Evolutionary conservation across 805 yeast genomes (phyloP), one percentile per base, ranked within the genome.

Genomic region (Teunomyces stri): DNA sequence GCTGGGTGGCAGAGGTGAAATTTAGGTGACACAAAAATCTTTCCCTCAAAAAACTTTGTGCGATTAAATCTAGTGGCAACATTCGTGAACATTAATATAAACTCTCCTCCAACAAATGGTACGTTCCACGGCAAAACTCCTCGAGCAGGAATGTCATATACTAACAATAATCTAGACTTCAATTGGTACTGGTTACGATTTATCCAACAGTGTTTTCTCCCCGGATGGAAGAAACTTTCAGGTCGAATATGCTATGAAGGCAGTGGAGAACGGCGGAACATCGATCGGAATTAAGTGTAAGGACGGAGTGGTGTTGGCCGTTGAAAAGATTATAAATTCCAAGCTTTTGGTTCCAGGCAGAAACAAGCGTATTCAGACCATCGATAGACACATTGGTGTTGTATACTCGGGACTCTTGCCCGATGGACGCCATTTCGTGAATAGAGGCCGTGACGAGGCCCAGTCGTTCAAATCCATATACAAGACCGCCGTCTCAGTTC

Each of bases 171-270:
- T 29, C 10, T 39, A 51, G 92, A 87, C 98, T 34, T 94, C 99
- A 41, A 91, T 94, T 59, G 99, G 99, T 59, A 94, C 99, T 25
- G 99, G 99, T 15, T 94, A 94, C 82, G 99, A 94, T 78, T 84
- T 94, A 63, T 89, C 97, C 29, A 94, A 94, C 75, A 85, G 96
- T 72, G 97, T 92, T 52, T 94, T 94, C 73, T 83, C 89, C 47
- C 92, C 92, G 68, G 96, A 89, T 65, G 96, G 96, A 35, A 80
- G 96, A 73, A 89, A 88, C 68, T 94, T 94, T 74, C 99, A 94
- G 69, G 99, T 94, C 15, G 99, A 94, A 68, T 94, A 94, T 61
- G 99, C 99, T 28, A 79, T 87, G 60, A 94, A 94, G 65, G 99
- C 99, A 1, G 98, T 92, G 2, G 99, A 94, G 68, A 91, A 90